These are phyloP conservation scores for Sphaceloma murrayae DNA, from an alignment of 2,329 filamentous ascomycete genomes.

Conservation along the genomic window DNA sequence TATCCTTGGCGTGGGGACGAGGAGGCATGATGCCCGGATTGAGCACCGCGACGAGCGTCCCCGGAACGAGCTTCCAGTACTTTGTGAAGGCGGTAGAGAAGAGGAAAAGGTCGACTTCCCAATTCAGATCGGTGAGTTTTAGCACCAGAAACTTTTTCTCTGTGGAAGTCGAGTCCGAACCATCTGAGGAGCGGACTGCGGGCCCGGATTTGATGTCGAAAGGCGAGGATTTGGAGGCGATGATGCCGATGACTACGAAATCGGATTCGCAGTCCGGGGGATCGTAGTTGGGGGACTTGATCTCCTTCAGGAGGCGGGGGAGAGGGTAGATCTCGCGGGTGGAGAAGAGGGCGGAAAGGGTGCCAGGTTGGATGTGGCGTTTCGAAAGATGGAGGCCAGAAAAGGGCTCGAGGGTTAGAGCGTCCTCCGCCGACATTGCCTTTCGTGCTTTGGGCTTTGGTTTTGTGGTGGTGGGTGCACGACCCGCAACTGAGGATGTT, in stretches of 20 bases:
- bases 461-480: not conserved
- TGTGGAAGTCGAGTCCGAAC: slow-evolving; percentile 41
- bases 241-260: slow-evolving; percentile 77
- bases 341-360: slow-evolving; percentile 66
- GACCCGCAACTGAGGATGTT: slow-evolving; percentile 8
- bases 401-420: slow-evolving; percentile 68
- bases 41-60: slow-evolving; percentile 84
- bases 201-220: slow-evolving; percentile 47
- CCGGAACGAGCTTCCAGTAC: slow-evolving; percentile 87
- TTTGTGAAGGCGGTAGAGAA: slow-evolving; percentile 84
- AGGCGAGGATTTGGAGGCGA: slow-evolving; percentile 81
- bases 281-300: slow-evolving; percentile 75
- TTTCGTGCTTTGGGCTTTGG: slow-evolving; percentile 19
- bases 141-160: slow-evolving; percentile 87
- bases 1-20: slow-evolving; percentile 61
- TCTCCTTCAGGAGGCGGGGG: slow-evolving; percentile 67
- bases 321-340: slow-evolving; percentile 69
- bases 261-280: slow-evolving; percentile 76
- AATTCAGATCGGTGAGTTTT: slow-evolving; percentile 76
- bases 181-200: slow-evolving; percentile 34
- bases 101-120: slow-evolving; percentile 82
- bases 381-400: slow-evolving; percentile 76
- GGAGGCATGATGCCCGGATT: slow-evolving; percentile 90
- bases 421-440: slow-evolving; percentile 27
- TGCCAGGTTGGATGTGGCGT: slow-evolving; percentile 70